Percentiles rank a stretch among this genome's conserved stretches.
Evolutionary conservation across 768 basidiomycete species (phyloP).

Genomic region (Podaxis sp.): DNA sequence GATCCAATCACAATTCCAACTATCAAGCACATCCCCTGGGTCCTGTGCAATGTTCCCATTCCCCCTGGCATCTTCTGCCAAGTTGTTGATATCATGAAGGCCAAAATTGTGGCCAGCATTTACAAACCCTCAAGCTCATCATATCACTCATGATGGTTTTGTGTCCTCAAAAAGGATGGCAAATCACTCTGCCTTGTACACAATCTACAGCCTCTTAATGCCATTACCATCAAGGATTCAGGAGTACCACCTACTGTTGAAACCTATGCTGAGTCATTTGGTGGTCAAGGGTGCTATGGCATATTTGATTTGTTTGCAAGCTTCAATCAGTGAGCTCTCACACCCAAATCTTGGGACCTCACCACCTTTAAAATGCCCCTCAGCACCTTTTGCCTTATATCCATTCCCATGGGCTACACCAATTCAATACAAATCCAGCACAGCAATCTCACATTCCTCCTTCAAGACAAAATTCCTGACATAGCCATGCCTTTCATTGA

Average conservation of each 20-base stretch:
- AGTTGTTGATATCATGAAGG: slow-evolving; percentile 30
- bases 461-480: slow-evolving; percentile 30
- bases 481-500: slow-evolving; percentile 27
- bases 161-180: slow-evolving; percentile 38
- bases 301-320: slow-evolving; percentile 28
- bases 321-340: slow-evolving; percentile 29
- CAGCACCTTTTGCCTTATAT: slow-evolving; percentile 31
- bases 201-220: slow-evolving; percentile 37
- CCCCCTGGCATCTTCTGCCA: slow-evolving; percentile 30
- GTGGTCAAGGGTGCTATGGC: slow-evolving; percentile 29
- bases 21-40: slow-evolving; percentile 33
- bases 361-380: slow-evolving; percentile 40
- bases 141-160: slow-evolving; percentile 42
- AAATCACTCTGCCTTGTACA: slow-evolving; percentile 34
- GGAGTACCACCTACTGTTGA: slow-evolving; percentile 33
- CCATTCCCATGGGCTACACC: slow-evolving; percentile 39
- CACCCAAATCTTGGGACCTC: slow-evolving; percentile 25
- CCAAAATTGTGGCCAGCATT: slow-evolving; percentile 35
- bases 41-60: slow-evolving; percentile 30
- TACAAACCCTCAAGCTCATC: slow-evolving; percentile 39
- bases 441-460: slow-evolving; percentile 28
- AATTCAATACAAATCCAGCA: slow-evolving; percentile 38
- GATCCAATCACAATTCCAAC: slow-evolving; percentile 30
- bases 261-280: slow-evolving; percentile 32
- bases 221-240: slow-evolving; percentile 33